Evolutionary conservation across 2,329 filamentous ascomycete species (phyloP), one percentile per base, ranked within the genome.

Genomic region (Xylariaceae sp.): DNA sequence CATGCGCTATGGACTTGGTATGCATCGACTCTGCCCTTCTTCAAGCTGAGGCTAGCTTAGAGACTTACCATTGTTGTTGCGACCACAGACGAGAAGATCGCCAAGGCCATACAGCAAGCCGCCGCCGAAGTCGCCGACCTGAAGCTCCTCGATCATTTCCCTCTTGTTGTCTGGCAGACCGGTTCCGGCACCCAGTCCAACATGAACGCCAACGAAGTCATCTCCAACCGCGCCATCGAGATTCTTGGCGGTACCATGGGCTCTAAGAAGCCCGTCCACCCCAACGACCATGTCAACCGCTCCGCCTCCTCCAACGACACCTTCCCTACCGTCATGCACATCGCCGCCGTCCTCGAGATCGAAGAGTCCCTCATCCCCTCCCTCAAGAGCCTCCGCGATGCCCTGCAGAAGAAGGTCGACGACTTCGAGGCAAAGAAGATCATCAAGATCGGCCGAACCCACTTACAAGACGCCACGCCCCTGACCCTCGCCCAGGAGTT

Each of bases 161-260:
- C 94, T 58, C 88, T 97, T 54, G 92, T 97, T 49, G 92, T 99
- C 67, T 99, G 94, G 94, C 94, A 99, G 79, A 99, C 94, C 47
- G 94, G 94, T 57, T 97, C 94, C 44, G 94, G 94, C 68, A 97
- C 94, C 30, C 94, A 97, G 79, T 96, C 91, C 71, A 97, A 96
- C 83, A 97, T 97, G 94, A 99, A 99, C 77, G 91, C 92, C 69
- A 99, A 99, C 78, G 94, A 99, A 73, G 94, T 99, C 73, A 97
- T 99, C 73, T 96, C 92, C 58, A 99, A 97, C 82, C 89, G 94
- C 59, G 94, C 94, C 58, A 97, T 97, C 72, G 92, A 97, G 78
- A 95, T 97, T 57, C 81, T 97, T 47, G 94, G 94, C 62, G 94
- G 94, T 64, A 81, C 80, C 59, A 96, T 90, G 89, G 94, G 94